A percentile compares a stretch with the other conserved stretches of the same genome.
Conservation (phyloP, 345 rosid genomes). For the Microcos paniculata region DNA sequence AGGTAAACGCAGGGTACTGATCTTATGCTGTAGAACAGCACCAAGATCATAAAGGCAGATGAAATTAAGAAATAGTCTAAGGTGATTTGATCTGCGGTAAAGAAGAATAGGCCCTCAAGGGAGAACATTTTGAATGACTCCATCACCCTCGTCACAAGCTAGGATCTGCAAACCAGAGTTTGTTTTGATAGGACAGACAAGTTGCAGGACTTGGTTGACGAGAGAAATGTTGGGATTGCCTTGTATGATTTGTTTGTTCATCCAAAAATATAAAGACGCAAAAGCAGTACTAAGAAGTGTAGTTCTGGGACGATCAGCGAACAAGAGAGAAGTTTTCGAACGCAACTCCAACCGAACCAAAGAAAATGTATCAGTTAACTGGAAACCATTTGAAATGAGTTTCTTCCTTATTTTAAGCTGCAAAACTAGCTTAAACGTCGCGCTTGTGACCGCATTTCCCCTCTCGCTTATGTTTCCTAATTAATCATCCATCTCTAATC, state of each 20-base stretch:
- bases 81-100: constrained; percentile 11
- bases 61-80: constrained; percentile 18
- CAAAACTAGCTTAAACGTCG: background rate
- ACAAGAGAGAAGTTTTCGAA: constrained; percentile 7
- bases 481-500: background rate
- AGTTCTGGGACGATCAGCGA: background rate
- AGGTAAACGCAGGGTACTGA: constrained; percentile 42
- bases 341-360: constrained; percentile 11
- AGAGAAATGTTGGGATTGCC: background rate
- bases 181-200: background rate
- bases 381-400: background rate
- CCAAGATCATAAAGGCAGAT: constrained; percentile 16
- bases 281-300: background rate
- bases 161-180: background rate
- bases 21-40: constrained; percentile 26
- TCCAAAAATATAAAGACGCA: background rate
- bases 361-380: background rate
- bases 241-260: background rate
- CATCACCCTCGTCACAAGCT: constrained; percentile 11
- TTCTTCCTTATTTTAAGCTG: background rate
- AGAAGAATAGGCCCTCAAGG: constrained; percentile 17
- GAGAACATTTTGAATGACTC: constrained; percentile 22
- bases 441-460: background rate
- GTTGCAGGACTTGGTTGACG: background rate
- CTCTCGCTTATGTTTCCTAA: background rate